Evolutionary conservation across 805 yeast species (phyloP).

Genomic region (Wickerhamiella kurtzmanii): DNA sequence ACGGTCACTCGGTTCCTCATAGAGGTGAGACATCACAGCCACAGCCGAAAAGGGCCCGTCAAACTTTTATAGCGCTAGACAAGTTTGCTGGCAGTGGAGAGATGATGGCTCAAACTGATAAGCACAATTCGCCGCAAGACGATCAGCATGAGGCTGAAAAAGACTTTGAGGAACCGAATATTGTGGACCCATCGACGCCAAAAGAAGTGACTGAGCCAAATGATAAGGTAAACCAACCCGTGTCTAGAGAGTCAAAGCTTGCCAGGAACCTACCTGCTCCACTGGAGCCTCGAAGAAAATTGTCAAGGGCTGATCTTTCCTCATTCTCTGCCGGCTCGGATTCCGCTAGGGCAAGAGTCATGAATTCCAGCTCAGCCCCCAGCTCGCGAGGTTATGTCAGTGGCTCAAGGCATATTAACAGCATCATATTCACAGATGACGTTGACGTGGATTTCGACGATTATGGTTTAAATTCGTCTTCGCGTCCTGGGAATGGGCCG

Average conservation of each 20-base stretch:
- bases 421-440: neutral
- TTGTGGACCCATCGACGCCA: neutral
- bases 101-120: conserved; percentile 6
- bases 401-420: neutral
- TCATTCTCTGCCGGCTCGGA: too few relatives aligned
- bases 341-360: too few relatives aligned
- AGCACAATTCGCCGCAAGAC: neutral
- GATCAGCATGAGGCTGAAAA: neutral
- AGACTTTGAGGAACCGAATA: neutral
- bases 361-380: too few relatives aligned
- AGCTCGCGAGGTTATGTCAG: neutral
- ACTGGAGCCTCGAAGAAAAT: too few relatives aligned
- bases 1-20: conserved; percentile 28
- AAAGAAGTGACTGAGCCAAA: too few relatives aligned
- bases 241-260: too few relatives aligned
- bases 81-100: conserved; percentile 12
- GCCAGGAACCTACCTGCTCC: too few relatives aligned
- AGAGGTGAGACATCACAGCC: conserved; percentile 3
- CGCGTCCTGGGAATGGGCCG: too few relatives aligned
- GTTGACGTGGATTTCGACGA: neutral
- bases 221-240: too few relatives aligned
- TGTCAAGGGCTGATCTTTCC: too few relatives aligned
- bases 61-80: conserved; percentile 8
- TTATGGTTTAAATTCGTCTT: neutral
- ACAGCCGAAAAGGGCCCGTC: conserved; percentile 8